Conservation (phyloP, 208 protist species). For the Acanthamoeba quina region DNA sequence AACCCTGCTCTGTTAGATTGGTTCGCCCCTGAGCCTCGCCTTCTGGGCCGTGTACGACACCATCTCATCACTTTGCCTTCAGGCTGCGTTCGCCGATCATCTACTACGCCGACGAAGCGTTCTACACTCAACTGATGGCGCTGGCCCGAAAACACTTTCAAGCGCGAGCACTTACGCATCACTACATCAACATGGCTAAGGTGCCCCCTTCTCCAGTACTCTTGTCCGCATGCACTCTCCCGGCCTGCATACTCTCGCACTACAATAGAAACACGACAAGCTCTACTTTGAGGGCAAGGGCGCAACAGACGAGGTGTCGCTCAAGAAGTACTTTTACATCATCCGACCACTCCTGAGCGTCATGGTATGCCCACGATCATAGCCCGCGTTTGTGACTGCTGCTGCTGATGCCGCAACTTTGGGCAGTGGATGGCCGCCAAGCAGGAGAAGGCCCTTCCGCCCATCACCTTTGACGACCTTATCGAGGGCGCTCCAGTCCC, state of each 20-base stretch:
- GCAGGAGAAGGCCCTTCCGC: neutral
- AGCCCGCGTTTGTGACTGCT: neutral
- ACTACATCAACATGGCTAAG: conserved; percentile 70
- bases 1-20: conserved; percentile 50
- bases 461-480: conserved; percentile 17
- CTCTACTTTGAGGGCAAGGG: conserved; percentile 63
- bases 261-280: conserved; percentile 16
- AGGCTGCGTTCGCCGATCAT: conserved; percentile 56
- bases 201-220: no score
- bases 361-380: neutral
- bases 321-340: conserved; percentile 70
- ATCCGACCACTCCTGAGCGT: conserved; percentile 20
- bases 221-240: no score
- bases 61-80: no score
- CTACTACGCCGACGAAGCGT: conserved; percentile 16
- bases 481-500: neutral
- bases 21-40: neutral
- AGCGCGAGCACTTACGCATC: neutral
- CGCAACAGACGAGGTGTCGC: neutral
- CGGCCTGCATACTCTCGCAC: neutral
- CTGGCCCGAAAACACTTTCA: conserved; percentile 40
- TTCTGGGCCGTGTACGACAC: no score
- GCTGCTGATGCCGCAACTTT: no score
- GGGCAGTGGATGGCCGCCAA: conserved; percentile 21
- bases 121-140: neutral